Evolutionary conservation across 2,329 filamentous ascomycete species (phyloP), one percentile per base, ranked within the genome.

Genomic region (Karstenula rhodostoma): DNA sequence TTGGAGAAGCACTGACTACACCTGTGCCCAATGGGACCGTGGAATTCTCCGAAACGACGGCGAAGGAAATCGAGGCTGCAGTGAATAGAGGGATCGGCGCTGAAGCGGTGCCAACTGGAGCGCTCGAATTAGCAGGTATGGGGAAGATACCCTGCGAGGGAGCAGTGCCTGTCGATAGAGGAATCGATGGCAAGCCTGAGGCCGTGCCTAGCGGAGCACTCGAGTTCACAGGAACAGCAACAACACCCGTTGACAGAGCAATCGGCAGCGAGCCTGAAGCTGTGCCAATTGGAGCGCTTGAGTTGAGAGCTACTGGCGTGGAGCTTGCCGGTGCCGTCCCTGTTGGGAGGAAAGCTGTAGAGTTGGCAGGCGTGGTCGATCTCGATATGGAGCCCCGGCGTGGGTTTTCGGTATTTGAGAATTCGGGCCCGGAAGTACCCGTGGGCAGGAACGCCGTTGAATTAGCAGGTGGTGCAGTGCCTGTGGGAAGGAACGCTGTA

Each of bases 101-200:
- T 9, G 58, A 63, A 9, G 32, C 58, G 3, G 58, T 60, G 17
- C 61, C 58, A 25, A 40, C 32, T 9, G 55, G 44, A 8, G 25
- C 40, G 22, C 29, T 62, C 8, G 54, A 63, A 23, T 63, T 63
- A 19, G 42, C 54, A 8, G 60, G 57, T 37, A 57, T 15, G 27
- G 49, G 7, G 17, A 52, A n/a, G 5, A 55, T 32, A 9, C 48
- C 40, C 10, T 48, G 19, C 4, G 51, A 27, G 12, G 56, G 13
- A 2, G 17, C 47, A 9, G 43, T 47, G 4, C 60, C 57, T 19
- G 44, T 56, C 8, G 60, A 54, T 3, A 56, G 22, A n/a, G 57
- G 43, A 12, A 53, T 53, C 6, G 60, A 53, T 10, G 59, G 33
- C 1, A 40, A 46, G 25, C 49, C 23, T 2, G 60, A 50, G 5